Evolutionary conservation across 2,329 filamentous ascomycete genomes (phyloP), one percentile per base, ranked within the genome.

Genomic region (Penicillium sp.): DNA sequence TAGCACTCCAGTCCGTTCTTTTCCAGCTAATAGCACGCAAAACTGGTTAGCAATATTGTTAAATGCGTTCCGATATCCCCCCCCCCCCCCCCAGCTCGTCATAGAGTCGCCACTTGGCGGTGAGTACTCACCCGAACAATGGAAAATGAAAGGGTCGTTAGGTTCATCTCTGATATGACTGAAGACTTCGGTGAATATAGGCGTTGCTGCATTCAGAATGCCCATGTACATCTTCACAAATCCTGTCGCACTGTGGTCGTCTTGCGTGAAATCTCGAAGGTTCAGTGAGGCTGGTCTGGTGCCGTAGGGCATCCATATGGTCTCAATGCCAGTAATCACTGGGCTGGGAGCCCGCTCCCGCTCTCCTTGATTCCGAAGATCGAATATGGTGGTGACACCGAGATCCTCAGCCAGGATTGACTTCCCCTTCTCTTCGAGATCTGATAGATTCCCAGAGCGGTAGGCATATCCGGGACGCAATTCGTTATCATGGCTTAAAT

Each of bases 181-280:
- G 39, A 91, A 78, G 57, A 91, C 88, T 1, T 78, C 78, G n/a
- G 73, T 71, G 67, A 84, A 89, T 1, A 82, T 79, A 8, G 78
- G 73, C 0, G 79, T 87, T 1, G 81, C 88, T 37, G 87, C 86
- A 19, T 85, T 84, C 24, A 91, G 76, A 64, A 91, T 89, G 66
- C 87, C 82, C 54, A 83, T 81, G 69, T 90, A 92, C 51, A 85
- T 83, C 65, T 84, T 84, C 55, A 86, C 81, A 68, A 91, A 91
- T 35, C 81, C 78, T 27, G 85, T 82, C 59, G 88, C 85, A 55
- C 86, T 82, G 10, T 84, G 74, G 0, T 82, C 81, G n/a, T 80
- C 74, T 13, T 77, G 75, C 27, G 84, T 58, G n/a, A 68, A 68
- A 19, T 65, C 63, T n/a, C 51, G 47, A 1, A 63, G 56, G 45